A percentile compares a stretch with the other conserved stretches of the same genome.
Evolutionary conservation across 768 basidiomycete species (phyloP).

Genomic region (Strobilomyces echinocephalus): DNA sequence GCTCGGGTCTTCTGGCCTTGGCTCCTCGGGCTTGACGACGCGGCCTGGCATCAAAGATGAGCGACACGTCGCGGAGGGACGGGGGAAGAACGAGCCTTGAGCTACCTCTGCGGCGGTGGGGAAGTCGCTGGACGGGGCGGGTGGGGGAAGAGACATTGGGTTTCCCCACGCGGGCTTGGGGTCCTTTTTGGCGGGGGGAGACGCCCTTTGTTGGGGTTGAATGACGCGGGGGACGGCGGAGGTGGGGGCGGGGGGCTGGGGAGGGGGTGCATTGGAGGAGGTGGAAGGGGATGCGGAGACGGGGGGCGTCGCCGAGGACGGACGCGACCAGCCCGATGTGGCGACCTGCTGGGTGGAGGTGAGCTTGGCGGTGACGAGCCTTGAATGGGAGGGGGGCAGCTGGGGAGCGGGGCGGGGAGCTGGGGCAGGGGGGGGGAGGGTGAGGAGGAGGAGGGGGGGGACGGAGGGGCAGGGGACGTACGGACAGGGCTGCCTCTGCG

Average conservation of each 20-base stretch:
- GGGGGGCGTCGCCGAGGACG: conserved; percentile 68
- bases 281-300: conserved; percentile 45
- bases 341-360: conserved; percentile 61
- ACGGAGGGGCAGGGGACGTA: conserved; percentile 33
- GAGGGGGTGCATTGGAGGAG: conserved; percentile 41
- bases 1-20: conserved; percentile 50
- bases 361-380: conserved; percentile 82
- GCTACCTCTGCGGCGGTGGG: conserved; percentile 97
- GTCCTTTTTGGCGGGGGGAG: conserved; percentile 33
- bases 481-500: conserved; percentile 47
- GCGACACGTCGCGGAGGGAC: too few relatives aligned
- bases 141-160: conserved; percentile 36
- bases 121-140: conserved; percentile 62
- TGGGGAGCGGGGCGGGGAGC: conserved; percentile 54
- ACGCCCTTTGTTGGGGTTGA: conserved; percentile 52
- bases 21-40: conserved; percentile 28
- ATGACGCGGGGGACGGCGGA: conserved; percentile 57
- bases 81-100: conserved; percentile 50
- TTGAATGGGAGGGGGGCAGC: conserved; percentile 59
- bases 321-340: conserved; percentile 73
- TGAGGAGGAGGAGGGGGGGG: conserved; percentile 3
- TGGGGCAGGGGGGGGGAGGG: too few relatives aligned
- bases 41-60: conserved; percentile 11
- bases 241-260: conserved; percentile 39
- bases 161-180: conserved; percentile 71